A percentile compares a stretch with the other conserved stretches of the same genome.
Conservation (phyloP, 192 early-diverging fungal genomes). For the Entomortierella lignicola region DNA sequence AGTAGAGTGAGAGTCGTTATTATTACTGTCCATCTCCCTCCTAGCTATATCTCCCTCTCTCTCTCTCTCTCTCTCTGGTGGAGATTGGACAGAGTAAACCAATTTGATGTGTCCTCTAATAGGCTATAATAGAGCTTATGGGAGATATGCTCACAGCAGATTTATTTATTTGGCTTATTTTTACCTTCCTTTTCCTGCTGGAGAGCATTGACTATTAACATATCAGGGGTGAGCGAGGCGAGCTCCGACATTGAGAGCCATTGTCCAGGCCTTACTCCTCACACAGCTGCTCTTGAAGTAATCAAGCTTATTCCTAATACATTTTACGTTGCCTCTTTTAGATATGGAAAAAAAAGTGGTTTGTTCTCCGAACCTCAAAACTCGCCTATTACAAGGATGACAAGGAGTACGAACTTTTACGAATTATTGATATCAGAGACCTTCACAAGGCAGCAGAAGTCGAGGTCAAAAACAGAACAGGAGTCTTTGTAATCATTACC, state of each 20-base stretch:
- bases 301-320: neutral
- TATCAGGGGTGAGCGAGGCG: neutral
- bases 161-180: slow-evolving; percentile 16
- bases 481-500: slow-evolving; percentile 84
- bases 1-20: neutral
- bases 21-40: neutral
- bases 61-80: neutral
- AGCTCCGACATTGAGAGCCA: neutral
- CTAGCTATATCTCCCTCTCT: neutral
- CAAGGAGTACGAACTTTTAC: slow-evolving; percentile 84
- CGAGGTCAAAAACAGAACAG: slow-evolving; percentile 69
- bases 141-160: slow-evolving; percentile 3
- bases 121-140: neutral
- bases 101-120: neutral
- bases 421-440: slow-evolving; percentile 77
- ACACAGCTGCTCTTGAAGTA: neutral
- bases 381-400: slow-evolving; percentile 89
- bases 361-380: slow-evolving; percentile 81
- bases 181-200: slow-evolving; percentile 4
- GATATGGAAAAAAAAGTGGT: slow-evolving; percentile 90
- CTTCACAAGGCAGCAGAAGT: slow-evolving; percentile 79
- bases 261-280: neutral
- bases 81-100: neutral
- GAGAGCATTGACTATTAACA: neutral
- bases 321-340: slow-evolving; percentile 34